phyloP scores from a whole-genome alignment of 805 yeast genomes.

The Lipomyces mesembrius region DNA sequence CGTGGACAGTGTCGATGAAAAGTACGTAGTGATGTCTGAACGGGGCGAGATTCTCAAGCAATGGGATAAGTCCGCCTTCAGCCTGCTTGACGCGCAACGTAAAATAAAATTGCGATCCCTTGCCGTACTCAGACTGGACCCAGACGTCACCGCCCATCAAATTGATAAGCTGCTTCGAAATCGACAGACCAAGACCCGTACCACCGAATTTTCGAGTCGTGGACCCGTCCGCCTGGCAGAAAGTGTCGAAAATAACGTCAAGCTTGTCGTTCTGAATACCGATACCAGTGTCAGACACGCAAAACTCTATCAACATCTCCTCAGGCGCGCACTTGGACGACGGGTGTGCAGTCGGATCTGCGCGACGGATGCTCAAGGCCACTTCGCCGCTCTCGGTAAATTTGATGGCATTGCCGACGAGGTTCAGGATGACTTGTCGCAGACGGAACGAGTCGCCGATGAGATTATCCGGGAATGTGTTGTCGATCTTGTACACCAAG shows the following conservation, averaged over 20 bases:
- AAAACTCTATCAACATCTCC: constrained; percentile 71
- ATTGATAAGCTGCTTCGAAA: constrained; percentile 83
- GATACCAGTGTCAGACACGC: constrained; percentile 87
- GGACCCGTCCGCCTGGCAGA: constrained; percentile 93
- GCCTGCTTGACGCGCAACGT: constrained; percentile 81
- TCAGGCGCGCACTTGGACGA: constrained; percentile 40
- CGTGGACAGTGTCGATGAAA: constrained; percentile 69
- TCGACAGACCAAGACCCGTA: constrained; percentile 86
- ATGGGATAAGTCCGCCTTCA: constrained; percentile 60
- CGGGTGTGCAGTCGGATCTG: background rate
- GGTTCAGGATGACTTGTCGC: constrained; percentile 82
- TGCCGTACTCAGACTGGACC: constrained; percentile 81
- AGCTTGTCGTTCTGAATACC: constrained; percentile 86
- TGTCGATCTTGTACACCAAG: constrained; percentile 78
- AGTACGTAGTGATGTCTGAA: constrained; percentile 72
- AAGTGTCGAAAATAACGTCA: constrained; percentile 84
- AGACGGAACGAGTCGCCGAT: constrained; percentile 89
- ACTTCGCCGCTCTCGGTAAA: constrained; percentile 85
- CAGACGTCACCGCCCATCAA: constrained; percentile 94
- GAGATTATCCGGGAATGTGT: constrained; percentile 82
- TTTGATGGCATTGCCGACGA: constrained; percentile 89
- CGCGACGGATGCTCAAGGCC: constrained; percentile 64
- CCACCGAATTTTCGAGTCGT: constrained; percentile 93
- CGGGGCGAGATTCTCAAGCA: constrained; percentile 71
- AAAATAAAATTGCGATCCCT: constrained; percentile 82